phyloP scores from a whole-genome alignment of 2,329 filamentous ascomycete genomes.

The Phaeosphaeria sp. region DNA sequence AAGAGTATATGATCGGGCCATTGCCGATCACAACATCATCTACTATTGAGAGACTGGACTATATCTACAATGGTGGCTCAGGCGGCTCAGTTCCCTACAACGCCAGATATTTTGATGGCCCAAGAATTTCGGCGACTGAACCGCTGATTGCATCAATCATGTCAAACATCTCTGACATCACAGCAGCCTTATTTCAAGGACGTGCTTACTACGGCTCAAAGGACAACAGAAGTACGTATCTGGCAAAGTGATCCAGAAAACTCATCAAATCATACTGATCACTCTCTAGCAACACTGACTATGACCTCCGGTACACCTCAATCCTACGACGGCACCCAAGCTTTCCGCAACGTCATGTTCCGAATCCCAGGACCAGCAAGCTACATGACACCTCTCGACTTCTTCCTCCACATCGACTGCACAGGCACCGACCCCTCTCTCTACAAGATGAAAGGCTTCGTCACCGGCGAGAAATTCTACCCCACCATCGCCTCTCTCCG shows the following conservation, averaged over 20 bases:
- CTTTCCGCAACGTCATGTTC: conserved; percentile 53
- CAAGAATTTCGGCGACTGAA: conserved; percentile 37
- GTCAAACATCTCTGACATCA: conserved; percentile 57
- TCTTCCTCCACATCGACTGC: conserved; percentile 55
- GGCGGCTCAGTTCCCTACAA: conserved; percentile 38
- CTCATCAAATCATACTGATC: background rate
- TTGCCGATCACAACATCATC: conserved; percentile 51
- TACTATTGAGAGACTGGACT: conserved; percentile 34
- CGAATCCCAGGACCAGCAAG: conserved; percentile 47
- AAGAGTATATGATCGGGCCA: conserved; percentile 57
- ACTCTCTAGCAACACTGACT: conserved; percentile 19
- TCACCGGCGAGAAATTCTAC: conserved; percentile 61
- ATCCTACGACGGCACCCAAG: conserved; percentile 49
- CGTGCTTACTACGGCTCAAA: conserved; percentile 30
- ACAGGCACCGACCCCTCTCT: conserved; percentile 53
- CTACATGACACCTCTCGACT: conserved; percentile 55
- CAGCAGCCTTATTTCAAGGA: conserved; percentile 46
- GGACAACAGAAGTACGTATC: conserved; percentile 15
- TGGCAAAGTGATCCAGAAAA: no score
- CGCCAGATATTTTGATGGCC: conserved; percentile 31
- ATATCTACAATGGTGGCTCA: conserved; percentile 46
- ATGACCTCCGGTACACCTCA: conserved; percentile 41
- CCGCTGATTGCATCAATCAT: conserved; percentile 50
- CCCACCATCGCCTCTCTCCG: conserved; percentile 58
- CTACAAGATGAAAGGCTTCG: conserved; percentile 53